Conservation (phyloP, 305 asterid species). For the Solanum hybrid region DNA sequence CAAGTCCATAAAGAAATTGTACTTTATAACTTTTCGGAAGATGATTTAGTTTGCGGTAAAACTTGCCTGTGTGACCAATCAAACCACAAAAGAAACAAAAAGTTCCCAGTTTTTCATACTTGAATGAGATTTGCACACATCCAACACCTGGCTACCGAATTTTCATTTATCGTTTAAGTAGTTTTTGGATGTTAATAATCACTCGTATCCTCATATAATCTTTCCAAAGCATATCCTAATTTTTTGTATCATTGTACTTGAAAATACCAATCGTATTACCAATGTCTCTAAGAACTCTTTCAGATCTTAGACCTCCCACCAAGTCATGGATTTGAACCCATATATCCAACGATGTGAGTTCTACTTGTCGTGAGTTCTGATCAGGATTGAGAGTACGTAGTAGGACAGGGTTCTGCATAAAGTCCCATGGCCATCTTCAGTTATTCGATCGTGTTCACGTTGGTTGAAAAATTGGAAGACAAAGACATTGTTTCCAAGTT, state of each 20-base stretch:
- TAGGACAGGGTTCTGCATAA: background rate
- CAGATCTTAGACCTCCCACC: background rate
- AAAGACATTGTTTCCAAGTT: background rate
- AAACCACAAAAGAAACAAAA: background rate
- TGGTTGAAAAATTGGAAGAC: background rate
- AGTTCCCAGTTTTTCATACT: background rate
- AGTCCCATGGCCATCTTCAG: background rate
- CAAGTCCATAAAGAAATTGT: background rate
- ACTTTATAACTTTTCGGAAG: background rate
- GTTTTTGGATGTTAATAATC: background rate
- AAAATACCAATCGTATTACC: background rate
- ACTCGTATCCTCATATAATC: background rate
- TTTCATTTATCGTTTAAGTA: background rate
- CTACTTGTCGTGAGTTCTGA: background rate
- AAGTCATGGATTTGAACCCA: background rate
- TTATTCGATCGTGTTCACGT: background rate
- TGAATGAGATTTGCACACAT: background rate
- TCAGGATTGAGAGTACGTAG: background rate
- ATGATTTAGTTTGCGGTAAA: background rate
- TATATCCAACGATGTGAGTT: background rate
- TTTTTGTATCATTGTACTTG: background rate
- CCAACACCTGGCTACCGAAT: background rate
- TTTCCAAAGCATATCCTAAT: background rate
- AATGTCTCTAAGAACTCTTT: background rate
- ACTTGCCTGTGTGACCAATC: background rate